Evolutionary conservation across 495 filamentous ascomycete genomes (phyloP).

Genomic region (Daldinia childiae): DNA sequence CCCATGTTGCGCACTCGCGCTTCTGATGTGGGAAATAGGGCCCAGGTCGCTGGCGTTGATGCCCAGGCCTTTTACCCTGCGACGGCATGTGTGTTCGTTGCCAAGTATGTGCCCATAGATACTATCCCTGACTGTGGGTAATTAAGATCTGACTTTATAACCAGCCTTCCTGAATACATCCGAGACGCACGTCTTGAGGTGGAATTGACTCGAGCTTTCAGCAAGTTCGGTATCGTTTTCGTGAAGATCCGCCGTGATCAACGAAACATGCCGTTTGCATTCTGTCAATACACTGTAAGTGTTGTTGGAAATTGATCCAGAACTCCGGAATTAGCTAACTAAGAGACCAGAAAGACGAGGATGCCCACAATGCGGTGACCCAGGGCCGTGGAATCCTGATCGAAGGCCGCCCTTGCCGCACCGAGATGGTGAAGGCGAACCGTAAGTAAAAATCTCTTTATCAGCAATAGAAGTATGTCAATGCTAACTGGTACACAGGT

Average conservation of each 20-base stretch:
- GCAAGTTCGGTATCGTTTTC: slow-evolving; percentile 62
- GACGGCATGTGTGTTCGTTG: slow-evolving; percentile 69
- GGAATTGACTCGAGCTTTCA: slow-evolving; percentile 63
- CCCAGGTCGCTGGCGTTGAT: slow-evolving; percentile 53
- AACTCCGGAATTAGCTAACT: slow-evolving; percentile 26
- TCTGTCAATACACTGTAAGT: slow-evolving; percentile 69
- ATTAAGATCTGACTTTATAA: slow-evolving; percentile 6
- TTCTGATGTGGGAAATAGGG: slow-evolving; percentile 12
- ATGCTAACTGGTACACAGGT: slow-evolving; percentile 50
- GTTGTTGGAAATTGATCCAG: neutral
- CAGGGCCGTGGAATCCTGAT: slow-evolving; percentile 59
- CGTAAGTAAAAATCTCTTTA: slow-evolving; percentile 53
- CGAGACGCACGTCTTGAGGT: slow-evolving; percentile 61
- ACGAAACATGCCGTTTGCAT: slow-evolving; percentile 69
- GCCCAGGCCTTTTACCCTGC: slow-evolving; percentile 66
- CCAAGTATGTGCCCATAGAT: slow-evolving; percentile 62
- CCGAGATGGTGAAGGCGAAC: slow-evolving; percentile 65
- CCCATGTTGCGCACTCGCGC: slow-evolving; percentile 14
- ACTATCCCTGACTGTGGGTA: neutral
- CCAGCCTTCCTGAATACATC: slow-evolving; percentile 54
- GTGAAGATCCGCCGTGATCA: slow-evolving; percentile 70
- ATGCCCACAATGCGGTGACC: slow-evolving; percentile 60
- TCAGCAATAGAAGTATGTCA: neutral
- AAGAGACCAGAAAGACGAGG: slow-evolving; percentile 44
- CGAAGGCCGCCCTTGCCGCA: slow-evolving; percentile 66